Percentiles rank a stretch among this genome's conserved stretches.
Evolutionary conservation across 169 alveolate species (phyloP).

Genomic region (Babesia bigemina): DNA sequence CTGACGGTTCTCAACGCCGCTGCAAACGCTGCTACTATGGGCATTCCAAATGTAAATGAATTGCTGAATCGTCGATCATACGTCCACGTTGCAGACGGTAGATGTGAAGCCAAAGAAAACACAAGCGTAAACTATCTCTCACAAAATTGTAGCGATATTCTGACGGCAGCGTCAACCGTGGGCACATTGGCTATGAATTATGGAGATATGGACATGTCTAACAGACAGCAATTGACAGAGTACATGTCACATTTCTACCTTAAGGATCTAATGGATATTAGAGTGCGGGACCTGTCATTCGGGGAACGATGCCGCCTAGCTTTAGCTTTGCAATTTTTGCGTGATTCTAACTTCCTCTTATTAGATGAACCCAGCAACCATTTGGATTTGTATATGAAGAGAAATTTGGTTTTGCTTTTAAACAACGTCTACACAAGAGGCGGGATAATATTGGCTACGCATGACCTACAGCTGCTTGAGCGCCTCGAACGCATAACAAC

Average conservation of each 20-base stretch:
- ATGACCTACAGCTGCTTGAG: slow-evolving; percentile 71
- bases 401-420: slow-evolving; percentile 48
- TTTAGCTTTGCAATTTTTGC: slow-evolving; percentile 70
- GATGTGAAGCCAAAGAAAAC: slow-evolving; percentile 1
- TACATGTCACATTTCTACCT: slow-evolving; percentile 69
- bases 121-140: slow-evolving; percentile 39
- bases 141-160: slow-evolving; percentile 48
- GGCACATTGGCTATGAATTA: slow-evolving; percentile 28
- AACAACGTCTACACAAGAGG: slow-evolving; percentile 73
- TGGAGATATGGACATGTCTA: slow-evolving; percentile 20
- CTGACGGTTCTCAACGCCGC: slow-evolving; percentile 54
- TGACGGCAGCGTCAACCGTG: slow-evolving; percentile 33
- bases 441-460: slow-evolving; percentile 73
- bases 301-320: slow-evolving; percentile 76
- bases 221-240: slow-evolving; percentile 43
- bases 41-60: slow-evolving; percentile 1
- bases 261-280: slow-evolving; percentile 48
- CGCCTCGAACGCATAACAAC: slow-evolving; percentile 62
- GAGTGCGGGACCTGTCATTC: slow-evolving; percentile 65
- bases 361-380: slow-evolving; percentile 79
- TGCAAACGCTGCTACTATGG: slow-evolving; percentile 17
- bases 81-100: slow-evolving; percentile 20
- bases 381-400: slow-evolving; percentile 73
- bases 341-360: slow-evolving; percentile 70
- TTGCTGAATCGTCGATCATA: slow-evolving; percentile 6